These are phyloP conservation scores for Mallotus nudiflorus DNA, from an alignment of 345 rosid genomes.

Conservation along the genomic window DNA sequence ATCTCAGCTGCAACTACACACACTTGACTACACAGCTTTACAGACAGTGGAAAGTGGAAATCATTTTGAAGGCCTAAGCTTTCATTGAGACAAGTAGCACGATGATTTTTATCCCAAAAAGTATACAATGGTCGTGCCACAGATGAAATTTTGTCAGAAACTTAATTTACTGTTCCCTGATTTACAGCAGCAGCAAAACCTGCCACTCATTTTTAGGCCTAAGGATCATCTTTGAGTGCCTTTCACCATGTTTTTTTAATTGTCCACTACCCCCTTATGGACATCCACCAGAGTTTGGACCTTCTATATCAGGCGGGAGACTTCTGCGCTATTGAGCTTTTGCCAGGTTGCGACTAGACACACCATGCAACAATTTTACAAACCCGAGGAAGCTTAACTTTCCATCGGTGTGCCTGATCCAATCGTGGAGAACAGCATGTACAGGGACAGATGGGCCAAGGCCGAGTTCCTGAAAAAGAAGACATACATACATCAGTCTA, in stretches of 20 bases:
- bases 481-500: background rate
- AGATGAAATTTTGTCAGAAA: background rate
- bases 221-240: background rate
- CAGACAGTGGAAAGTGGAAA: constrained; percentile 35
- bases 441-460: constrained; percentile 62
- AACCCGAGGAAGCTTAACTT: constrained; percentile 61
- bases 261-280: background rate
- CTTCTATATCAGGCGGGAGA: background rate
- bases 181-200: background rate
- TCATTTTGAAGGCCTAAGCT: constrained; percentile 22
- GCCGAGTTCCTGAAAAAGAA: constrained; percentile 77
- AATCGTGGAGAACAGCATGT: constrained; percentile 38
- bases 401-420: constrained; percentile 39
- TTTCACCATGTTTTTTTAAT: background rate
- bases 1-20: constrained; percentile 31
- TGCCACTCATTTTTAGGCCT: background rate
- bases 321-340: constrained; percentile 27
- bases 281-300: constrained; percentile 4
- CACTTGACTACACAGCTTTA: constrained; percentile 44
- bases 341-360: constrained; percentile 54
- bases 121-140: constrained; percentile 14
- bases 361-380: constrained; percentile 82
- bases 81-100: background rate
- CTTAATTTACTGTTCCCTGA: constrained; percentile 10
- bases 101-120: background rate